Percentiles rank a stretch among this genome's conserved stretches.
phyloP scores from a whole-genome alignment of 2,329 filamentous ascomycete species.

The Hawksworthiomyces lignivorus region DNA sequence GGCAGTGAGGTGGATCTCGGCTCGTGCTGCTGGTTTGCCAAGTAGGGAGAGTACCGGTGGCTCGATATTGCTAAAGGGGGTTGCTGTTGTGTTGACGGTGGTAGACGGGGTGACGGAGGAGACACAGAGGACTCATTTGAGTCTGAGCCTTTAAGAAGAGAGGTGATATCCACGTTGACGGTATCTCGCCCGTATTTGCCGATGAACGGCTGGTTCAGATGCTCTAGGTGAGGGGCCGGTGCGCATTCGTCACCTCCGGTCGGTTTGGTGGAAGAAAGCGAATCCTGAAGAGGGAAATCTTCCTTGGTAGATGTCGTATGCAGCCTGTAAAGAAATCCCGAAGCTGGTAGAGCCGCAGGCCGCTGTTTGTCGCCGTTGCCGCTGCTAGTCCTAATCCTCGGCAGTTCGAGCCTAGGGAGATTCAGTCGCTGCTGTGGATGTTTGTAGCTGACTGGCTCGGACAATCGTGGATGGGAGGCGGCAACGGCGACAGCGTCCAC shows the following conservation, averaged over 20 bases:
- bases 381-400: neutral
- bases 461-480: constrained; percentile 1
- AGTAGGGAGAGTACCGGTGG: neutral
- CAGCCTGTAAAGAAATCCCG: too few relatives aligned
- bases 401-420: neutral
- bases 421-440: constrained; percentile 1
- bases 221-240: neutral
- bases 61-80: neutral
- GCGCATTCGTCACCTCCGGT: constrained; percentile 6
- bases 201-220: constrained; percentile 17
- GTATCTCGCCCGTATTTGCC: constrained; percentile 33
- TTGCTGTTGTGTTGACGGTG: neutral
- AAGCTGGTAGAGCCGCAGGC: neutral
- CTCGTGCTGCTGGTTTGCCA: constrained; percentile 19
- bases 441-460: neutral
- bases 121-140: constrained; percentile 60
- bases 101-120: constrained; percentile 20
- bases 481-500: constrained; percentile 11
- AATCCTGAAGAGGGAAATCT: too few relatives aligned
- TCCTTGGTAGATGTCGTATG: too few relatives aligned
- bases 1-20: constrained; percentile 30
- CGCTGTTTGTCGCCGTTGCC: neutral
- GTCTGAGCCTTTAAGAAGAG: constrained; percentile 70
- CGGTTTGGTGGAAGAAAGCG: neutral
- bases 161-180: constrained; percentile 92